Conservation (phyloP, 495 filamentous ascomycete species). For the Immersiella caudata region DNA sequence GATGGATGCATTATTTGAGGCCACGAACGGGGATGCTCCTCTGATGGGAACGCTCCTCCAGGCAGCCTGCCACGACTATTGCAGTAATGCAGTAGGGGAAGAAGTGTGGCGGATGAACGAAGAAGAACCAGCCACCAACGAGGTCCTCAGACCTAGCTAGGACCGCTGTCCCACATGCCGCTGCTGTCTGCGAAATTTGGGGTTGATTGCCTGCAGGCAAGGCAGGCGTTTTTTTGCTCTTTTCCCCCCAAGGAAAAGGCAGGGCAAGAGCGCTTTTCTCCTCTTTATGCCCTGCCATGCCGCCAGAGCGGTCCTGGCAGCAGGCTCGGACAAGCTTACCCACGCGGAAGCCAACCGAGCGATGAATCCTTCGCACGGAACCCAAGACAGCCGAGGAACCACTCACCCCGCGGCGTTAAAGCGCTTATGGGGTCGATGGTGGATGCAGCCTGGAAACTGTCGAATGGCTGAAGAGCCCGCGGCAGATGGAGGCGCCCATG, state of each 20-base stretch:
- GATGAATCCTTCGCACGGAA: constrained; percentile 5
- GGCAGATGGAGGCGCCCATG: background rate
- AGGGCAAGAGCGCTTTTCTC: background rate
- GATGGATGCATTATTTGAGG: no score
- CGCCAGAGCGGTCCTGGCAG: background rate
- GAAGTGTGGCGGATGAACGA: constrained; percentile 2
- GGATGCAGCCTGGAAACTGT: background rate
- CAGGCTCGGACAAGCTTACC: constrained; percentile 5
- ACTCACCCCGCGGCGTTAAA: background rate
- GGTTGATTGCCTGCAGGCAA: constrained; percentile 8
- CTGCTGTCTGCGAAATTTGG: background rate
- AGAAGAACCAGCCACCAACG: background rate
- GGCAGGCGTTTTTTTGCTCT: background rate
- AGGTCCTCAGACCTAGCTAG: background rate
- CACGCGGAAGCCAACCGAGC: background rate
- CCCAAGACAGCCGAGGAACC: background rate
- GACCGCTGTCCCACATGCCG: background rate
- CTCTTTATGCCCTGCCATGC: background rate
- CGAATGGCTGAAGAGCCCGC: background rate
- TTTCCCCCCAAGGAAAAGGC: background rate
- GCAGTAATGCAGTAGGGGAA: no score
- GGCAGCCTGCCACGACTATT: no score
- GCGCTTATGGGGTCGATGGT: background rate
- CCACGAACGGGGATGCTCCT: no score
- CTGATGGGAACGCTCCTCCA: no score